Evolutionary conservation across 495 filamentous ascomycete genomes (phyloP).

Genomic region (Usnea hakonensis): DNA sequence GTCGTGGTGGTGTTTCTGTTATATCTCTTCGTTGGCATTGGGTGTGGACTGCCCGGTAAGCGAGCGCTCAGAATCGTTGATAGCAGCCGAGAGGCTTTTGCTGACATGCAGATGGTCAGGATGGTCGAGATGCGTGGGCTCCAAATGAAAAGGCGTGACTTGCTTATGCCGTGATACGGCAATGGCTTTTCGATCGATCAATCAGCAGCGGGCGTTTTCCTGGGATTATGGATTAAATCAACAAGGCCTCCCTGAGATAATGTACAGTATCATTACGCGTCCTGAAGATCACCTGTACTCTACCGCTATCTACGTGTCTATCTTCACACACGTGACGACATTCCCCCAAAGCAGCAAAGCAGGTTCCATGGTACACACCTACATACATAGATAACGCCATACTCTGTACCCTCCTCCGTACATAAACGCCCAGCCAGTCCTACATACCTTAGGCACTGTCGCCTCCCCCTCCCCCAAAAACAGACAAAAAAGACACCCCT

Average conservation of each 20-base stretch:
- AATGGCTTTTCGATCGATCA: no score
- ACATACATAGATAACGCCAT: no score
- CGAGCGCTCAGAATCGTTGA: not conserved
- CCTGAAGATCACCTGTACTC: not conserved
- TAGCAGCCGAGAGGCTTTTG: not conserved
- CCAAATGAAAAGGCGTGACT: not conserved
- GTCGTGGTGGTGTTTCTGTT: slow-evolving; percentile 80
- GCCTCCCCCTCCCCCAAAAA: not conserved
- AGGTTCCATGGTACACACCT: not conserved
- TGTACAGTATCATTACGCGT: not conserved
- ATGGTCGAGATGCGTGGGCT: slow-evolving; percentile 22
- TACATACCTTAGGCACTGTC: no score
- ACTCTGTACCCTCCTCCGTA: no score
- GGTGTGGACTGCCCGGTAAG: slow-evolving; percentile 58
- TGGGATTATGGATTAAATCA: not conserved
- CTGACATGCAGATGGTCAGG: slow-evolving; percentile 9
- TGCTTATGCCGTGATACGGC: no score
- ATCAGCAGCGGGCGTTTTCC: not conserved
- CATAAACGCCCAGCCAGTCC: no score
- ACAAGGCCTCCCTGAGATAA: not conserved
- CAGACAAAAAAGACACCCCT: not conserved
- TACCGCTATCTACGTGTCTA: no score
- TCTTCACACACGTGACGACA: no score
- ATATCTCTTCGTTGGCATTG: slow-evolving; percentile 66
- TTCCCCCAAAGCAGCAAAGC: not conserved